phyloP scores from a whole-genome alignment of 345 rosid species.

The Arabis hirsuta region DNA sequence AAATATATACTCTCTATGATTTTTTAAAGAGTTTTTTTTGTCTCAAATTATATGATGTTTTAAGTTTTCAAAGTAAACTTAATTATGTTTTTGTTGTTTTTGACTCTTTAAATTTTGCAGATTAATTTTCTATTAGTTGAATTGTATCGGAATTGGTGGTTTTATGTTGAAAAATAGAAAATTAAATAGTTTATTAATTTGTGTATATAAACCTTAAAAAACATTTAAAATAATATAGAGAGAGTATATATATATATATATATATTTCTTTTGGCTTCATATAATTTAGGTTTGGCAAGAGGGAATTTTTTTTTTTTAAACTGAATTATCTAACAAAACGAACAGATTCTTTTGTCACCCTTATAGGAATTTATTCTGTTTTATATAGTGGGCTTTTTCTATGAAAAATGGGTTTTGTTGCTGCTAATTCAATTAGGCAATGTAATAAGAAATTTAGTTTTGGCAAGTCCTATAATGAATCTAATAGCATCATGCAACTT shows the following conservation, averaged over 20 bases:
- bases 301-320: constrained; percentile 49
- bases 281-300: constrained; percentile 38
- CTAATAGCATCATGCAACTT: constrained; percentile 35
- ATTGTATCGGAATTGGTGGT: no score
- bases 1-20: neutral
- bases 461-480: constrained; percentile 39
- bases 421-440: neutral
- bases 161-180: no score
- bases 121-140: no score
- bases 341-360: neutral
- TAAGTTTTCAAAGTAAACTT: no score
- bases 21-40: no score
- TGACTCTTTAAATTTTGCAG: no score
- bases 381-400: neutral
- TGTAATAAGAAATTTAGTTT: constrained; percentile 11
- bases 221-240: no score
- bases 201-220: no score
- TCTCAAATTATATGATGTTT: no score
- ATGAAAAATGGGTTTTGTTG: constrained; percentile 12
- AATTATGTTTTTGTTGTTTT: no score
- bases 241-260: neutral
- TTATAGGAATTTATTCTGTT: neutral
- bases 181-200: no score
- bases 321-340: neutral
- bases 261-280: constrained; percentile 15